A percentile compares a stretch with the other conserved stretches of the same genome.
Evolutionary conservation across 441 rosid species (phyloP).

Genomic region (Euphorbia schlechtendalii): DNA sequence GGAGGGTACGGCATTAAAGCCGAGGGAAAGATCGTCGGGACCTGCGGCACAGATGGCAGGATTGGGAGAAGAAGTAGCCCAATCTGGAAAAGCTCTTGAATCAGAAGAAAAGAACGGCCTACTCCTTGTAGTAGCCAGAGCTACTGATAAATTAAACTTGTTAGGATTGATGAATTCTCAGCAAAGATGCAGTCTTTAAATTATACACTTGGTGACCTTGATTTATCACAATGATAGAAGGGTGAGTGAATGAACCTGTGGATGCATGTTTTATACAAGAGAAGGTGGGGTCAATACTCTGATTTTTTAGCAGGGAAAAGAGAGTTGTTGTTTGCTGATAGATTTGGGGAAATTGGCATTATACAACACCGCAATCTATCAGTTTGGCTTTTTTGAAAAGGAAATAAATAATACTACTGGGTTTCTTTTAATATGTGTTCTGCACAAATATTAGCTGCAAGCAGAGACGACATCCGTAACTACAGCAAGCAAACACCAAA

Average conservation of each 20-base stretch:
- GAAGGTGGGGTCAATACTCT: conserved; percentile 38
- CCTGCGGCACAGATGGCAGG: conserved; percentile 40
- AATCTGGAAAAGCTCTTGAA: conserved; percentile 88
- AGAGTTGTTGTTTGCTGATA: conserved; percentile 27
- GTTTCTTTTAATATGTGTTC: too few species aligned
- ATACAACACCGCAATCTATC: too few species aligned
- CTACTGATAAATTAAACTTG: conserved; percentile 38
- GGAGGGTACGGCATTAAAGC: conserved; percentile 80
- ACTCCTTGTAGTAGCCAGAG: conserved; percentile 97
- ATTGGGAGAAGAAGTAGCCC: conserved; percentile 56
- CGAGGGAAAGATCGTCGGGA: conserved; percentile 89
- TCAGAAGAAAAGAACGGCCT: conserved; percentile 55
- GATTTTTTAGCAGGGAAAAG: conserved; percentile 32
- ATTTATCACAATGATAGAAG: conserved; percentile 18
- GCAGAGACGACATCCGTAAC: too few species aligned
- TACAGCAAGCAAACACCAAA: too few species aligned
- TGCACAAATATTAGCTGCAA: too few species aligned
- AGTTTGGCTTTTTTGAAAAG: too few species aligned
- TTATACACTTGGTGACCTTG: neutral
- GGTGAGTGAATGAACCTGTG: conserved; percentile 16
- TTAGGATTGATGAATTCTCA: neutral
- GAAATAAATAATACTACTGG: too few species aligned
- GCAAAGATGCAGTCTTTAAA: conserved; percentile 7
- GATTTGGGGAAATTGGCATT: too few species aligned
- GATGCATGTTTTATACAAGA: conserved; percentile 27